Base-by-base conservation (phyloP, 192 early-diverging fungal genomes). In the Pilaira anomala region DNA sequence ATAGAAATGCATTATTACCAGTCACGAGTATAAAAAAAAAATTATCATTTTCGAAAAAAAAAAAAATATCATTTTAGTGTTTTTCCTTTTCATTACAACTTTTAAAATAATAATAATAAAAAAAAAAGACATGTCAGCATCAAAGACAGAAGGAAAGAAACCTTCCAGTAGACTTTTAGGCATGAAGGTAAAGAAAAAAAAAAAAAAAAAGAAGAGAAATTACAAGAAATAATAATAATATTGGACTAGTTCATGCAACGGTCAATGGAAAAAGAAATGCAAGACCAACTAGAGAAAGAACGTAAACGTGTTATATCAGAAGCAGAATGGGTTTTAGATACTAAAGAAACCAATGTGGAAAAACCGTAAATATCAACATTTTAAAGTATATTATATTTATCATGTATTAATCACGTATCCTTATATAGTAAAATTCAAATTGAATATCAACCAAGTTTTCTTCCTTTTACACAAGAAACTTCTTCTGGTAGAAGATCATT, bases 171-270 rank as follows among this genome's bases (percentile, higher is more conserved):
- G 62, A 40, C 33, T 63, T 11, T 6, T 63, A 8, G 48, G 49
- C 16, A 63, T 63, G 62, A 63, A 63, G 62, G 59, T 48, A 60
- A 28, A 30, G 9, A 57, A 3, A 56, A n/a, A 19, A 19, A 57
- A 19, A 46, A 18, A 46, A 18, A 46, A n/a, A n/a, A n/a, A n/a
- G n/a, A n/a, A n/a, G n/a, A n/a, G n/a, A n/a, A n/a, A n/a, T n/a
- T n/a, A n/a, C n/a, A n/a, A n/a, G n/a, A 1, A 51, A 18, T 51
- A 19, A 18, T 2, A 18, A 46, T 18, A 46, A 2, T 46, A 46
- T 12, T 12, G n/a, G n/a, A 46, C 3, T 46, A 63, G 62, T 63
- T 63, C 62, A 63, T 63, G 62, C 62, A 63, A 63, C 13, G 62
- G 50, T 52, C 49, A 4, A 26, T 63, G 24, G 62, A 63, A n/a